These are phyloP conservation scores for Arthrobotrys pseudoclavata DNA, from an alignment of 2,329 filamentous ascomycete genomes.

Conservation along the genomic window DNA sequence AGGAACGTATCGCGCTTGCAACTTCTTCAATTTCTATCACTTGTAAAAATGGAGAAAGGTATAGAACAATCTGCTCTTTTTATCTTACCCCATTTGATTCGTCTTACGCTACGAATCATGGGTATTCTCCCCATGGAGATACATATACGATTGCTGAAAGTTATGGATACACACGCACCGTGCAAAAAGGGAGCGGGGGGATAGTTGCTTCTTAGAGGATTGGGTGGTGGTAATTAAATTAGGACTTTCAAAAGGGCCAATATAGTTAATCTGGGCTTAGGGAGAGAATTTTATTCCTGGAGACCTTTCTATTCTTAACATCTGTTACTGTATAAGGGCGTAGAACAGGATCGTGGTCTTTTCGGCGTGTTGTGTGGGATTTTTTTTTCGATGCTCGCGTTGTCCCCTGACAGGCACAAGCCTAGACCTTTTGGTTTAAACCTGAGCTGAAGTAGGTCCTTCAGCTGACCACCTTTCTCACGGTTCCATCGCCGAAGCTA, in stretches of 20 bases:
- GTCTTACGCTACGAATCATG: constrained; percentile 26
- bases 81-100: constrained; percentile 38
- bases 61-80: constrained; percentile 39
- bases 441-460: background rate
- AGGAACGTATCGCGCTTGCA: constrained; percentile 31
- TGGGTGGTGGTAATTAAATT: background rate
- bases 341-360: background rate
- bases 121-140: constrained; percentile 46
- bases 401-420: background rate
- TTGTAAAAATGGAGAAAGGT: constrained; percentile 44
- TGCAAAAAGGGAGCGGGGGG: constrained; percentile 17
- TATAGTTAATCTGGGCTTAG: background rate
- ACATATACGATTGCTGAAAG: constrained; percentile 63
- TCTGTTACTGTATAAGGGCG: background rate
- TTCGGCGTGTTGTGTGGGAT: constrained; percentile 30
- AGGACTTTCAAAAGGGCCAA: background rate
- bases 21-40: constrained; percentile 48
- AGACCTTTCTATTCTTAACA: background rate
- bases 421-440: background rate
- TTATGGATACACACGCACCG: constrained; percentile 24
- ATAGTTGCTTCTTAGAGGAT: constrained; percentile 4
- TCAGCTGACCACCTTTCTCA: background rate
- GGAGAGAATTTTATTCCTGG: background rate
- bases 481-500: constrained; percentile 6
- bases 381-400: constrained; percentile 16